Conservation (phyloP, 306 rosid species). For the Cicer judaicum region DNA sequence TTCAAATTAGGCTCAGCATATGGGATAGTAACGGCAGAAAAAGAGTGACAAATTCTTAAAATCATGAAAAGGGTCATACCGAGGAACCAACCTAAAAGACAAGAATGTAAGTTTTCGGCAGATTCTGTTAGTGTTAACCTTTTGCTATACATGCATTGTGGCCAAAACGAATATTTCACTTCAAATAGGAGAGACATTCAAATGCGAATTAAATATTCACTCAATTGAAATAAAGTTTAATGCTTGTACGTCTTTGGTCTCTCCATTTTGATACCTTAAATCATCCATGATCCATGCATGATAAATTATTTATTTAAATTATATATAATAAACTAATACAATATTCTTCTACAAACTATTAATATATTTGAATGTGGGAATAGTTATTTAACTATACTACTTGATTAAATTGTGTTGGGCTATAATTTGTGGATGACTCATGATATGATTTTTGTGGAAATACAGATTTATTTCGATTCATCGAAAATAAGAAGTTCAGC, state of each 20-base stretch:
- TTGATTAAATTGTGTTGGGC: no score
- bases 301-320: neutral
- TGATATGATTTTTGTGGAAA: no score
- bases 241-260: neutral
- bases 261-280: conserved; percentile 36
- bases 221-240: conserved; percentile 6
- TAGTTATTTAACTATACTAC: no score
- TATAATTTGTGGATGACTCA: no score
- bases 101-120: conserved; percentile 36
- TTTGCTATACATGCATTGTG: conserved; percentile 28
- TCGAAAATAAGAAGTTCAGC: no score
- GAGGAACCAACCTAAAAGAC: conserved; percentile 37
- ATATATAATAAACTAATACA: no score
- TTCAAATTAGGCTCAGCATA: conserved; percentile 60
- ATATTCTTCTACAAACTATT: no score
- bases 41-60: conserved; percentile 35
- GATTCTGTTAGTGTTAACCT: conserved; percentile 32
- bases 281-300: neutral
- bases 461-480: no score
- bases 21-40: conserved; percentile 49
- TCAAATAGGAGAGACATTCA: neutral
- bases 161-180: conserved; percentile 23
- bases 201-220: conserved; percentile 12
- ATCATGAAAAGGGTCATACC: conserved; percentile 13
- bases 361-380: no score